Conservation (phyloP, 2,329 filamentous ascomycete genomes). For the Fusarium sp. region DNA sequence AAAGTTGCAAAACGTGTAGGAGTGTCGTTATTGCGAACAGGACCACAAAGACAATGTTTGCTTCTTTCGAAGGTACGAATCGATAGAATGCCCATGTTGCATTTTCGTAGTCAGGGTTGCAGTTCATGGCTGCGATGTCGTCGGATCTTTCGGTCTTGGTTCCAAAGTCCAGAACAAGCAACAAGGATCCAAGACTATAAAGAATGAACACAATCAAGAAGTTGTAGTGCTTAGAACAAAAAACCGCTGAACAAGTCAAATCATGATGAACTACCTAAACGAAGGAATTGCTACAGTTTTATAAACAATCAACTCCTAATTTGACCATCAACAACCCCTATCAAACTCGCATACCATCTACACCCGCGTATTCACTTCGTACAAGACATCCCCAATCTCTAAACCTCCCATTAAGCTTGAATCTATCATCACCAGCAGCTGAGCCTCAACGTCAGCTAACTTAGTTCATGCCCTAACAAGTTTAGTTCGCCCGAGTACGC, state of each 20-base stretch:
- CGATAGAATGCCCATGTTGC: slow-evolving; percentile 43
- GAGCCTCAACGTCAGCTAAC: slow-evolving; percentile 13
- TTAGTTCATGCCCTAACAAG: not conserved
- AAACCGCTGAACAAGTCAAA: not conserved
- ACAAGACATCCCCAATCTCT: not conserved
- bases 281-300: not conserved
- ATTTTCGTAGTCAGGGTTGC: slow-evolving; percentile 40
- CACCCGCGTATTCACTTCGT: not conserved
- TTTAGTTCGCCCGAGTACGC: slow-evolving; percentile 42
- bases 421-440: not conserved
- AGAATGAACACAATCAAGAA: not conserved
- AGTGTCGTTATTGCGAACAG: slow-evolving; percentile 40
- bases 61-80: slow-evolving; percentile 40
- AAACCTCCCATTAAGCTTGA: not conserved
- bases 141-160: not conserved
- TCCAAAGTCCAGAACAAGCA: not conserved
- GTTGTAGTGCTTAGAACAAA: not conserved
- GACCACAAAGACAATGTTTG: slow-evolving; percentile 38
- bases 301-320: not conserved
- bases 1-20: slow-evolving; percentile 41
- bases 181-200: not conserved
- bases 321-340: not conserved
- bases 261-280: not conserved
- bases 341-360: not conserved
- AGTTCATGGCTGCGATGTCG: slow-evolving; percentile 16